Conservation (phyloP, 805 yeast genomes). For the Jamesozyma jinghongensis region DNA sequence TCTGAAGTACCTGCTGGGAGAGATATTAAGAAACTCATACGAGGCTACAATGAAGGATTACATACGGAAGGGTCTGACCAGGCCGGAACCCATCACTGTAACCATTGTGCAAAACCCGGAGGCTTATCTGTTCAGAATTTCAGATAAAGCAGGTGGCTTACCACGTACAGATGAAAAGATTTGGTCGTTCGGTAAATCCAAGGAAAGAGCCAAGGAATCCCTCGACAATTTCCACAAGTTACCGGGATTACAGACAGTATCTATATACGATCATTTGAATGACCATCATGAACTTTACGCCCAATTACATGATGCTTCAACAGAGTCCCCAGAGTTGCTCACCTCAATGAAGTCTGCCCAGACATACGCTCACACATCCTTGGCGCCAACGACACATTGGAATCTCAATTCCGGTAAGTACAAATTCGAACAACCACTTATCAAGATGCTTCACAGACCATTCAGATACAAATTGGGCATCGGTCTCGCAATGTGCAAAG, state of each 20-base stretch:
- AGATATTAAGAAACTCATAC: slow-evolving; percentile 73
- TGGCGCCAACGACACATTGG: slow-evolving; percentile 28
- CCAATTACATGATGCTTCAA: too few species aligned
- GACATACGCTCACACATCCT: slow-evolving; percentile 33
- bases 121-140: slow-evolving; percentile 63
- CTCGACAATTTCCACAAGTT: slow-evolving; percentile 57
- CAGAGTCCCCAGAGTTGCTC: neutral
- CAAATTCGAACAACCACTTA: slow-evolving; percentile 40
- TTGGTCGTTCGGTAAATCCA: slow-evolving; percentile 82
- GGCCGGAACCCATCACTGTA: slow-evolving; percentile 68
- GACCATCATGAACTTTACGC: slow-evolving; percentile 1
- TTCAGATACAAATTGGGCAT: slow-evolving; percentile 70
- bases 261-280: slow-evolving; percentile 23
- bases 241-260: slow-evolving; percentile 47
- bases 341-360: slow-evolving; percentile 5
- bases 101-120: slow-evolving; percentile 60
- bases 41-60: slow-evolving; percentile 64
- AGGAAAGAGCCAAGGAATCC: slow-evolving; percentile 49
- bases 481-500: slow-evolving; percentile 86
- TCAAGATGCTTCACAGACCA: slow-evolving; percentile 60
- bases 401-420: slow-evolving; percentile 18
- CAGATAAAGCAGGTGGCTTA: slow-evolving; percentile 90
- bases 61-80: slow-evolving; percentile 29
- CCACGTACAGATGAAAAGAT: slow-evolving; percentile 44
- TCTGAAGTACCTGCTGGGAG: slow-evolving; percentile 78